A percentile compares a stretch with the other conserved stretches of the same genome.
Evolutionary conservation across 2,329 filamentous ascomycete species (phyloP).

Genomic region (Teratosphaeria destructans): DNA sequence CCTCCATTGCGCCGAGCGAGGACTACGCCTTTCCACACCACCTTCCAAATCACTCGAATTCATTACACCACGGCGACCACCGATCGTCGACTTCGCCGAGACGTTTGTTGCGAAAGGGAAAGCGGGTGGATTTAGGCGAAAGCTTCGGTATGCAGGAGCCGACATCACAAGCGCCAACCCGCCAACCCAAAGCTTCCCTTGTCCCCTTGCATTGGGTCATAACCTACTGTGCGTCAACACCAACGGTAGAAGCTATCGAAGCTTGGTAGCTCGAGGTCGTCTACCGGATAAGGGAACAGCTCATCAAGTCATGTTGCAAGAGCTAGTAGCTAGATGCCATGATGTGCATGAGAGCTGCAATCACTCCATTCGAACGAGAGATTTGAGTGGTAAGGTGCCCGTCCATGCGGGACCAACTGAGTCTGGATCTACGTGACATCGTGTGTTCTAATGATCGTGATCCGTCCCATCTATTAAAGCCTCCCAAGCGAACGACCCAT

Average conservation of each 20-base stretch:
- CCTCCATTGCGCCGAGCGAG: constrained; percentile 49
- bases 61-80: background rate
- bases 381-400: background rate
- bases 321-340: background rate
- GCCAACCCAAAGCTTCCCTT: background rate
- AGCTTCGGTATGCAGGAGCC: background rate
- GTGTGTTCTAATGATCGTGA: background rate
- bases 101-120: background rate
- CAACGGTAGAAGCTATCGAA: background rate
- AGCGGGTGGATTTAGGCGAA: background rate
- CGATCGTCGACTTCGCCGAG: background rate
- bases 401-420: background rate
- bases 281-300: background rate
- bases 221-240: background rate
- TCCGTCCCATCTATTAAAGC: background rate
- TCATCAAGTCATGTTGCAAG: background rate
- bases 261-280: background rate
- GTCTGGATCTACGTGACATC: background rate
- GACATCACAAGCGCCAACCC: background rate
- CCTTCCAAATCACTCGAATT: background rate
- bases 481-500: background rate
- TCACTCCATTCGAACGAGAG: background rate
- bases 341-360: background rate
- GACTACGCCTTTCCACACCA: background rate
- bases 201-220: background rate